phyloP scores from a whole-genome alignment of 768 basidiomycete genomes.

The Trametes gibbosa region DNA sequence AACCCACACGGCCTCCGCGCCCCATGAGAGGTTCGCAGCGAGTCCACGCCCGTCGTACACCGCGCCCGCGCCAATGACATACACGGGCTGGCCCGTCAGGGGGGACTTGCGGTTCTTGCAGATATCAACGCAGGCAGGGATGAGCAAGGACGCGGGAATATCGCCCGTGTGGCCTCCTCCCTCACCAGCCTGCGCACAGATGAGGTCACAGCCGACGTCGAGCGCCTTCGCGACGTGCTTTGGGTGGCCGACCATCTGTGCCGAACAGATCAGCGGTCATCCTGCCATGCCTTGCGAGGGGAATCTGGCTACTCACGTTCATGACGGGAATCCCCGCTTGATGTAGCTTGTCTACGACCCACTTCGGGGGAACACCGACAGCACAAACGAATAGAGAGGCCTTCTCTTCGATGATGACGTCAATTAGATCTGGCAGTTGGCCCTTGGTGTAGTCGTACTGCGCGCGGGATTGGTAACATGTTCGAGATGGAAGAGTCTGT shows the following conservation, averaged over 20 bases:
- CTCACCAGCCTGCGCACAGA: slow-evolving; percentile 93
- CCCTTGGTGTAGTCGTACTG: slow-evolving; percentile 91
- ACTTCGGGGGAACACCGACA: slow-evolving; percentile 80
- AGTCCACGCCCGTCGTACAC: slow-evolving; percentile 87
- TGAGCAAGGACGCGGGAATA: slow-evolving; percentile 78
- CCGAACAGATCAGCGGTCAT: too few species aligned
- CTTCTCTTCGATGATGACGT: slow-evolving; percentile 92
- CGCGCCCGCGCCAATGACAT: slow-evolving; percentile 89
- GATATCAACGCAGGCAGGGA: slow-evolving; percentile 87
- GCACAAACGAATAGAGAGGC: slow-evolving; percentile 88
- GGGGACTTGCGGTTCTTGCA: slow-evolving; percentile 75
- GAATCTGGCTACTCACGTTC: slow-evolving; percentile 52
- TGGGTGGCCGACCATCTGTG: slow-evolving; percentile 88
- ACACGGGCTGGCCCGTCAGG: slow-evolving; percentile 78
- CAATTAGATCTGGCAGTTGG: slow-evolving; percentile 75
- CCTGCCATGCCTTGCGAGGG: neutral
- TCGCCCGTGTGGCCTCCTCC: slow-evolving; percentile 83
- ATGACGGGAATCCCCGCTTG: slow-evolving; percentile 82
- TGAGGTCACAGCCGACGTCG: slow-evolving; percentile 83
- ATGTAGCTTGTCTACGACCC: slow-evolving; percentile 80
- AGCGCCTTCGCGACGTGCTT: slow-evolving; percentile 84
- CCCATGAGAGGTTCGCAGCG: slow-evolving; percentile 86
- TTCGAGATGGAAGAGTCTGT: neutral
- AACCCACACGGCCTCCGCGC: slow-evolving; percentile 82
- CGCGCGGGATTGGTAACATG: neutral